Conservation (phyloP, 805 yeast genomes). For the Metschnikowia orientalis region DNA sequence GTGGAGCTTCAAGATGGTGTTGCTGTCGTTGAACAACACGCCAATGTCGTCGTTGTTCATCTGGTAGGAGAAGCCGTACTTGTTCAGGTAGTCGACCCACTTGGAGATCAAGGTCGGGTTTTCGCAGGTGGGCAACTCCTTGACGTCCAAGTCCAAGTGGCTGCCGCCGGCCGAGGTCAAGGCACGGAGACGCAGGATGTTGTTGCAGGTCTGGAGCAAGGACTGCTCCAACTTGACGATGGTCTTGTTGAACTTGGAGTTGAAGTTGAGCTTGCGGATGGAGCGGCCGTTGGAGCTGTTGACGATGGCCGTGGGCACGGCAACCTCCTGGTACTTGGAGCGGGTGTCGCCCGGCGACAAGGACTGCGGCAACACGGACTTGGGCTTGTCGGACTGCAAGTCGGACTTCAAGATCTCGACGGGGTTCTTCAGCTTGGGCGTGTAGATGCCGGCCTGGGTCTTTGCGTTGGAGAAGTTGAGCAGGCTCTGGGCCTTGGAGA, state of each 20-base stretch:
- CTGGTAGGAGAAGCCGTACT: conserved; percentile 93
- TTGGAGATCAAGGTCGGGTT: conserved; percentile 77
- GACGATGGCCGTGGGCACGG: conserved; percentile 27
- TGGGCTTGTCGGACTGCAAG: conserved; percentile 63
- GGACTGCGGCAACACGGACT: conserved; percentile 75
- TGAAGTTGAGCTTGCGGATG: conserved; percentile 36
- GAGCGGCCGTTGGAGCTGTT: conserved; percentile 22
- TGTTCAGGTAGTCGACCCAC: conserved; percentile 97
- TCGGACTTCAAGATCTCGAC: conserved; percentile 68
- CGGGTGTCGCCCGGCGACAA: conserved; percentile 91
- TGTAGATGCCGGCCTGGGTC: conserved; percentile 57
- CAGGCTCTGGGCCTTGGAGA: conserved; percentile 58
- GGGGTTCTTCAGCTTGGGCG: conserved; percentile 52
- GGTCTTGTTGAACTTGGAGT: conserved; percentile 35
- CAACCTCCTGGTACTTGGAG: conserved; percentile 76
- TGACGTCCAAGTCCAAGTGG: conserved; percentile 23
- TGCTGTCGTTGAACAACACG: conserved; percentile 80
- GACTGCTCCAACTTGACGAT: conserved; percentile 34
- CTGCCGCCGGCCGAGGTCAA: conserved; percentile 26
- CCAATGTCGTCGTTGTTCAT: conserved; percentile 87
- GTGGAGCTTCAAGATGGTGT: conserved; percentile 69
- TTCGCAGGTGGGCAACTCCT: conserved; percentile 41
- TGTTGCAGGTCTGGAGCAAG: conserved; percentile 34
- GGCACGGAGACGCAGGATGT: conserved; percentile 41
- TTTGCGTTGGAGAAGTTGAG: conserved; percentile 65